Evolutionary conservation across 768 basidiomycete genomes (phyloP).

Genomic region (Clavaria fumosa): DNA sequence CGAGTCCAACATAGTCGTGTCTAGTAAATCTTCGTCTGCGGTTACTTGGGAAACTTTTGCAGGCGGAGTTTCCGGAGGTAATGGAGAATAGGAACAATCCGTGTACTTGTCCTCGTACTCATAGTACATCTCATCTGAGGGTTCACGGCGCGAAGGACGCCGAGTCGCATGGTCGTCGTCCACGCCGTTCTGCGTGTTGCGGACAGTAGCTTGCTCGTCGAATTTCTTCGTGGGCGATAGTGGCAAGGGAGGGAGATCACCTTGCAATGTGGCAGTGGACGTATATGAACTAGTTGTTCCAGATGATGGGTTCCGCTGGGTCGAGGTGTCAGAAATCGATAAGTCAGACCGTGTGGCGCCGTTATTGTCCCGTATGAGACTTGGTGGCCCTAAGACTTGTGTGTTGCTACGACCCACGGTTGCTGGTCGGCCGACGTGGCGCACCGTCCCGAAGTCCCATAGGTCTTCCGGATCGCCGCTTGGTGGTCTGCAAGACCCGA

Average conservation of each 20-base stretch:
- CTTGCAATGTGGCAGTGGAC: conserved; percentile 37
- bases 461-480: conserved; percentile 62
- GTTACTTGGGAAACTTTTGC: conserved; percentile 26
- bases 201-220: conserved; percentile 54
- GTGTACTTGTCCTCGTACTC: conserved; percentile 45
- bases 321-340: conserved; percentile 18
- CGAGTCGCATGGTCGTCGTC: conserved; percentile 14
- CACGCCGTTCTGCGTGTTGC: conserved; percentile 31
- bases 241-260: conserved; percentile 47
- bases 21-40: conserved; percentile 45
- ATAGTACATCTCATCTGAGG: conserved; percentile 53
- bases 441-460: conserved; percentile 97
- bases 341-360: conserved; percentile 32
- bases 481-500: conserved; percentile 28
- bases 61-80: conserved; percentile 29
- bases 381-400: conserved; percentile 47
- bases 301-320: conserved; percentile 5
- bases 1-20: conserved; percentile 89
- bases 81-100: no score
- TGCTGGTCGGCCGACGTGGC: conserved; percentile 42
- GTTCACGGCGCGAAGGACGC: conserved; percentile 27
- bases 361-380: conserved; percentile 75
- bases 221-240: conserved; percentile 23
- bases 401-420: conserved; percentile 60
- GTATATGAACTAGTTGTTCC: conserved; percentile 23